A percentile compares a stretch with the other conserved stretches of the same genome.
Evolutionary conservation across 768 basidiomycete species (phyloP).

Genomic region (Daedalea quercina): DNA sequence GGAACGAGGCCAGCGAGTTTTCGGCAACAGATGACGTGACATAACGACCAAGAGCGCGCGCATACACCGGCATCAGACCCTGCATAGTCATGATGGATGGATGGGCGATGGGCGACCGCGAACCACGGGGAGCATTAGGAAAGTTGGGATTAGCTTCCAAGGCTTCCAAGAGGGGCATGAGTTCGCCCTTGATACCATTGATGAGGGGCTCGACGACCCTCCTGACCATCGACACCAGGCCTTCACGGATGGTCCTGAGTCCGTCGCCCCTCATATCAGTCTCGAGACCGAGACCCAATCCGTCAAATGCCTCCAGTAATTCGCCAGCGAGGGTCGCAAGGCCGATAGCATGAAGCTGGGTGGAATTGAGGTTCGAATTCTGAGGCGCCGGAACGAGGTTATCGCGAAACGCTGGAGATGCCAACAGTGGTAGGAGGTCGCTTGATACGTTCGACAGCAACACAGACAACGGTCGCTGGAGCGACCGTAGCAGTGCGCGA

Average conservation of each 20-base stretch:
- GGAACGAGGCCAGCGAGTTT: slow-evolving; percentile 55
- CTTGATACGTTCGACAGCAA: slow-evolving; percentile 64
- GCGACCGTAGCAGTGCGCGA: slow-evolving; percentile 62
- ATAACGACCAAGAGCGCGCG: slow-evolving; percentile 49
- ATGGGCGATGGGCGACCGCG: slow-evolving; percentile 30
- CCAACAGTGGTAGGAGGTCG: slow-evolving; percentile 57
- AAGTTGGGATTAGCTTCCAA: slow-evolving; percentile 36
- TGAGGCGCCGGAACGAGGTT: slow-evolving; percentile 45
- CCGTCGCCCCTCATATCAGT: slow-evolving; percentile 60
- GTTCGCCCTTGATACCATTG: slow-evolving; percentile 49
- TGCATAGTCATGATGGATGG: slow-evolving; percentile 57
- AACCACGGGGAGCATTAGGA: slow-evolving; percentile 1
- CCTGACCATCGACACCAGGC: slow-evolving; percentile 59
- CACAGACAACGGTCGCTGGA: slow-evolving; percentile 75
- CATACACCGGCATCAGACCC: slow-evolving; percentile 54
- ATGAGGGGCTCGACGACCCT: slow-evolving; percentile 64
- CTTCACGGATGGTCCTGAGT: slow-evolving; percentile 61
- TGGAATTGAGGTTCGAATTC: slow-evolving; percentile 43
- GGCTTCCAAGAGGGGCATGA: slow-evolving; percentile 55
- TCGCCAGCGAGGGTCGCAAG: slow-evolving; percentile 69
- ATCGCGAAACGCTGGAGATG: slow-evolving; percentile 54
- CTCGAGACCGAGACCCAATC: slow-evolving; percentile 55
- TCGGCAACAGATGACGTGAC: slow-evolving; percentile 50
- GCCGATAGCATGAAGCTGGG: slow-evolving; percentile 66
- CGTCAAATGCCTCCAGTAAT: slow-evolving; percentile 63